Base-by-base conservation (phyloP, 768 basidiomycete genomes). In the Collybiopsis confluens region DNA sequence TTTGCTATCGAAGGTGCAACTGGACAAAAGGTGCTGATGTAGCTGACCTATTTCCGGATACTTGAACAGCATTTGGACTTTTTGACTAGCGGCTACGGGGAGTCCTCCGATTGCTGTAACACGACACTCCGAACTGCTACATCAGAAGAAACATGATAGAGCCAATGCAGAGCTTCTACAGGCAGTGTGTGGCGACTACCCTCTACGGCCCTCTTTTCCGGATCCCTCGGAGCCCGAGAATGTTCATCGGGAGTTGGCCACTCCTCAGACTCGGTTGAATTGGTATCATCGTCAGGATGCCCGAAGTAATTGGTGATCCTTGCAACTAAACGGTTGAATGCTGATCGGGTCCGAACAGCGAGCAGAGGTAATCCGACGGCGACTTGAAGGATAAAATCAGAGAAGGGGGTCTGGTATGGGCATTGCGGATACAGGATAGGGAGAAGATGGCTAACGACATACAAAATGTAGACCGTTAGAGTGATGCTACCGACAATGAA, bases 401-500 rank as follows among this genome's bases (percentile, higher is more conserved):
- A 45, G 13, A 58, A 35, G 2, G 57, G 58, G 2, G 55, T 58
- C 21, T 48, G 45, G 23, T 58, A 61, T 11, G 59, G 59, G 26
- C 52, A 56, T 16, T 61, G 46, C 5, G 53, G 46, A n/a, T 16
- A 41, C 24, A 56, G 11, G 18, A 58, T 27, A 2, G 59, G 59
- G 1, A 58, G 48, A 15, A 61, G 24, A 15, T 55, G 53, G 16
- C 46, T 33, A 18, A 27, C 20, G 23, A 45, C 2, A 41, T 61
- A 61, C 20, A 56, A 23, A 10, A 37, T 20, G 13, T 50, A 23
- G 9, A 49, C 27, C 1, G 54, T 4, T 18, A 28, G 57, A 11
- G 49, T 26, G 3, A 56, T 45, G 10, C 7, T 35, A 6, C 13
- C 41, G 18, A 58, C 38, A 20, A 56, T 21, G 10, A 3, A 33